Conservation (phyloP, 257 asterid species). For the Nicotiana noctiflora region DNA sequence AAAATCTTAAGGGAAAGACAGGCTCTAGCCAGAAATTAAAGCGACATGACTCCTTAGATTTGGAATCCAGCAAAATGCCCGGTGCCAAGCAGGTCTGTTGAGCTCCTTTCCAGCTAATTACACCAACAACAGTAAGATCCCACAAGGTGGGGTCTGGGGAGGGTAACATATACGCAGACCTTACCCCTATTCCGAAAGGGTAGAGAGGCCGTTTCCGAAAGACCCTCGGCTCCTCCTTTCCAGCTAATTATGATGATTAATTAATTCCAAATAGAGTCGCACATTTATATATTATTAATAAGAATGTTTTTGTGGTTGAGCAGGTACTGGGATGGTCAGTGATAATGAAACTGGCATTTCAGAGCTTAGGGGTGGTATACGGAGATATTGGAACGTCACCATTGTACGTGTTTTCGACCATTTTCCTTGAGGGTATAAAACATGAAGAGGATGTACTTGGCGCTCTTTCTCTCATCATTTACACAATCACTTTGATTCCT, state of each 20-base stretch:
- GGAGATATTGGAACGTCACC: constrained; percentile 35
- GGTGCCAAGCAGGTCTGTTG: background rate
- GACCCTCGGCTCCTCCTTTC: no score
- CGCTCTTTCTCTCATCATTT: constrained; percentile 23
- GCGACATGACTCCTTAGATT: background rate
- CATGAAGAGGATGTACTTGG: constrained; percentile 26
- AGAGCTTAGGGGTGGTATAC: constrained; percentile 31
- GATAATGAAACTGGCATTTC: constrained; percentile 27
- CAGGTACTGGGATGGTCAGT: background rate
- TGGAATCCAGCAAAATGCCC: background rate
- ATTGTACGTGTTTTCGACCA: constrained; percentile 3
- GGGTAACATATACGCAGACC: no score
- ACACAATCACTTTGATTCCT: constrained; percentile 26
- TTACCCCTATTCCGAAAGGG: no score
- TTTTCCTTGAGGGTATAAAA: background rate
- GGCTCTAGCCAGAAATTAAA: background rate
- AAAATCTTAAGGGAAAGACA: background rate
- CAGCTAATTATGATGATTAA: background rate
- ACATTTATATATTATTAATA: no score
- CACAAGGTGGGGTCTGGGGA: no score
- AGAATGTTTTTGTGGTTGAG: background rate
- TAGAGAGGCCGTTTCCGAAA: no score
- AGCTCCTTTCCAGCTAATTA: background rate
- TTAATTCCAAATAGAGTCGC: background rate
- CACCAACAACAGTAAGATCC: no score